phyloP scores from a whole-genome alignment of 345 rosid genomes.

The Viola odorata region DNA sequence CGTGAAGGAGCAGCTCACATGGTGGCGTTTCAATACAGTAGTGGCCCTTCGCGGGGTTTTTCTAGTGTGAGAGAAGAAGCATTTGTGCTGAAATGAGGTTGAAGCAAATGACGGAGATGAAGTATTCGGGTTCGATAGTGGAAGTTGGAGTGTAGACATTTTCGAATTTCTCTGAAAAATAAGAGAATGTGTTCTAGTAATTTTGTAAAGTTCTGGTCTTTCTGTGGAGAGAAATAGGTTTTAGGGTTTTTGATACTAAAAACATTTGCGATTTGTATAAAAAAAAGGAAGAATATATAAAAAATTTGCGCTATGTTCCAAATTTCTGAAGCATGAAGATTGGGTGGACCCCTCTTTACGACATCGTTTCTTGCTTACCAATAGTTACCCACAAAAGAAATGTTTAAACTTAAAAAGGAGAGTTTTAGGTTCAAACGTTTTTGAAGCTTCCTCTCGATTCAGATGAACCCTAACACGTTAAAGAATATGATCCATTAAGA shows the following conservation, averaged over 20 bases:
- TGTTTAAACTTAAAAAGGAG: too few relatives aligned
- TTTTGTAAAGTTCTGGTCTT: neutral
- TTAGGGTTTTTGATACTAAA: constrained; percentile 45
- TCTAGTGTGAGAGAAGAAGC: constrained; percentile 8
- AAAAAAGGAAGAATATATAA: too few relatives aligned
- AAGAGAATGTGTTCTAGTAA: neutral
- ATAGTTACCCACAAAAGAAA: too few relatives aligned
- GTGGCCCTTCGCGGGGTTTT: constrained; percentile 3
- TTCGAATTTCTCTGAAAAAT: neutral
- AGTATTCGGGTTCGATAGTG: constrained; percentile 44
- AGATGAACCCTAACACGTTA: too few relatives aligned
- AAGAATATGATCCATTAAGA: too few relatives aligned
- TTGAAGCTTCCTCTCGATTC: too few relatives aligned
- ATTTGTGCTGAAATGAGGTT: constrained; percentile 11
- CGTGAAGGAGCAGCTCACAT: constrained; percentile 56
- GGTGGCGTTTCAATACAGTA: constrained; percentile 25
- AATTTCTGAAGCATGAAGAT: too few relatives aligned
- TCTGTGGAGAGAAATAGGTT: neutral
- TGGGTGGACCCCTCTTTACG: too few relatives aligned
- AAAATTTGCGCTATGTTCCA: too few relatives aligned
- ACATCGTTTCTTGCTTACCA: too few relatives aligned
- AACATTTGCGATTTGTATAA: too few relatives aligned
- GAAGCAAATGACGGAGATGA: constrained; percentile 32
- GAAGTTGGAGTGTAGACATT: constrained; percentile 48
- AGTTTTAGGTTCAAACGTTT: too few relatives aligned